Evolutionary conservation across 306 rosid genomes (phyloP).

Genomic region (Arachis hypogaea): DNA sequence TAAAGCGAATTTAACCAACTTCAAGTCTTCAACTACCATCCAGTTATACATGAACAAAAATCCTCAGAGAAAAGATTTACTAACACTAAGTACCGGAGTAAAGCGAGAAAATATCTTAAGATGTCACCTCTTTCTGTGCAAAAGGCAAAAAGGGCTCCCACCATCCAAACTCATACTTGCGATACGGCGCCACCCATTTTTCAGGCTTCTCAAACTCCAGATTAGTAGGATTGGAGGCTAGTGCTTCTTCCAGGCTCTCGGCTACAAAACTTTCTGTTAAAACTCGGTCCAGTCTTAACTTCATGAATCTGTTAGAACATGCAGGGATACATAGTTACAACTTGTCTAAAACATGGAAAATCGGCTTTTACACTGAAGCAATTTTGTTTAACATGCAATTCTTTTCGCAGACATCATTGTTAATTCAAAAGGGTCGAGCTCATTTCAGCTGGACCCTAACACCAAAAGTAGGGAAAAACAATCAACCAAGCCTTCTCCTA

Average conservation of each 20-base stretch:
- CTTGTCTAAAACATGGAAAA: constrained; percentile 26
- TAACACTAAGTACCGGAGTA: constrained; percentile 21
- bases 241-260: constrained; percentile 73
- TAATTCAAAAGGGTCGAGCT: constrained; percentile 27
- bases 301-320: constrained; percentile 83
- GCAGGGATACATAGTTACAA: constrained; percentile 24
- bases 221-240: constrained; percentile 79
- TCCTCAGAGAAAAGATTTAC: constrained; percentile 5
- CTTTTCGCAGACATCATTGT: constrained; percentile 10
- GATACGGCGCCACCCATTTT: constrained; percentile 95
- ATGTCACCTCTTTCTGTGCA: constrained; percentile 58
- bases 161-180: constrained; percentile 91
- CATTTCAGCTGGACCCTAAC: constrained; percentile 4
- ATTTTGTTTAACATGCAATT: constrained; percentile 7
- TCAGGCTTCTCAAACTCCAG: constrained; percentile 82
- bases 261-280: constrained; percentile 76
- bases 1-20: constrained; percentile 40
- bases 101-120: constrained; percentile 46
- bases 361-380: constrained; percentile 30
- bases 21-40: constrained; percentile 41
- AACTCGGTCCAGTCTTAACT: constrained; percentile 95
- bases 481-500: no score
- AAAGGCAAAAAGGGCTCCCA: constrained; percentile 82
- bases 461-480: constrained; percentile 1
- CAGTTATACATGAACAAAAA: constrained; percentile 30